These are phyloP conservation scores for Stereocaulon alpinum DNA, from an alignment of 495 filamentous ascomycete species.

Conservation along the genomic window DNA sequence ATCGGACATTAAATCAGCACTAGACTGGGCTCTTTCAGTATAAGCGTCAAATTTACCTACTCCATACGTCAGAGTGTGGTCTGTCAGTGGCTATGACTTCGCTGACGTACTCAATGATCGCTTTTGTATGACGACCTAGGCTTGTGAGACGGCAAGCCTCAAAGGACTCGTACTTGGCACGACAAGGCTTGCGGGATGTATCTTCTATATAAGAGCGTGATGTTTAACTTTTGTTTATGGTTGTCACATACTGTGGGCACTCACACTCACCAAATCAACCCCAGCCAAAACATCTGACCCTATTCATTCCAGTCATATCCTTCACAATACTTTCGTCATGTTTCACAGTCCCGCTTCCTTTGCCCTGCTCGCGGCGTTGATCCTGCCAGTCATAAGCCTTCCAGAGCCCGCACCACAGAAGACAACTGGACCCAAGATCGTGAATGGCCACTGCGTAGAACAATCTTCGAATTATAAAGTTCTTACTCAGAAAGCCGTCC, in stretches of 20 bases:
- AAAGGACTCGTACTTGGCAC: no score
- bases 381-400: not conserved
- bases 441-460: not conserved
- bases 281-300: no score
- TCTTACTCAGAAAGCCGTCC: not conserved
- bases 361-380: not conserved
- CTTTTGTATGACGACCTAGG: not conserved
- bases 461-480: not conserved
- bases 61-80: not conserved
- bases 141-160: not conserved
- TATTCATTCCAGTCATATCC: not conserved
- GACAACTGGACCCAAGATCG: not conserved
- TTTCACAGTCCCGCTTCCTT: not conserved
- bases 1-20: not conserved
- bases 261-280: not conserved
- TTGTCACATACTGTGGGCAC: not conserved
- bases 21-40: not conserved
- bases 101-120: not conserved
- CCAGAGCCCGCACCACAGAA: not conserved
- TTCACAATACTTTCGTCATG: not conserved
- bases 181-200: not conserved
- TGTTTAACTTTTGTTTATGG: not conserved
- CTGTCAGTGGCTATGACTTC: not conserved
- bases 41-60: not conserved
- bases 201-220: not conserved